These are phyloP conservation scores for Suillus placidus DNA, from an alignment of 768 basidiomycete genomes.

Conservation along the genomic window DNA sequence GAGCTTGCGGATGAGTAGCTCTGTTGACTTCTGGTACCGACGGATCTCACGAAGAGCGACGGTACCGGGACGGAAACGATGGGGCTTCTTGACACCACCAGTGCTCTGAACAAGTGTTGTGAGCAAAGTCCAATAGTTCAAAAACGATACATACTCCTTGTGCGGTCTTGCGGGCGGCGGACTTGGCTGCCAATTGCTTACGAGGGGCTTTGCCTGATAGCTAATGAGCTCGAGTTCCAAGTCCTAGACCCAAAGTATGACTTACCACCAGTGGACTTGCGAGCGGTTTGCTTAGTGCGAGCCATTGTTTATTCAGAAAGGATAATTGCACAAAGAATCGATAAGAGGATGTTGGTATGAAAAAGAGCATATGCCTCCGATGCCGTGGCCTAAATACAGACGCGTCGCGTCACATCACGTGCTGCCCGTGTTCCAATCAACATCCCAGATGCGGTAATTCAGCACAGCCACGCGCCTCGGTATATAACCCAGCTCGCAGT, in stretches of 20 bases:
- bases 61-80: conserved; percentile 82
- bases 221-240: neutral
- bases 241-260: neutral
- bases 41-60: conserved; percentile 90
- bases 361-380: neutral
- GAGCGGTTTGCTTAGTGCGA: conserved; percentile 76
- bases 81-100: conserved; percentile 94
- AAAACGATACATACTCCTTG: conserved; percentile 39
- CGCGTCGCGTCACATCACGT: conserved; percentile 37
- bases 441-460: conserved; percentile 25
- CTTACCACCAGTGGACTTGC: conserved; percentile 76
- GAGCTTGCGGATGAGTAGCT: conserved; percentile 84
- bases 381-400: conserved; percentile 14
- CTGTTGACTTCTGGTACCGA: conserved; percentile 87
- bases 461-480: conserved; percentile 29
- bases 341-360: conserved; percentile 12
- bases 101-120: conserved; percentile 53
- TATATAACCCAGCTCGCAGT: conserved; percentile 24
- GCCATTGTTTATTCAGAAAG: conserved; percentile 48
- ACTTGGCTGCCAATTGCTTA: conserved; percentile 73
- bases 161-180: conserved; percentile 56
- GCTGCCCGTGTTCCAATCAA: conserved; percentile 22
- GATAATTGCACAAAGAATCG: neutral
- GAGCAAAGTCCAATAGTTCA: conserved; percentile 13
- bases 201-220: conserved; percentile 60